These are phyloP conservation scores for Solanum clarkiae DNA, from an alignment of 257 asterid genomes.

Conservation along the genomic window DNA sequence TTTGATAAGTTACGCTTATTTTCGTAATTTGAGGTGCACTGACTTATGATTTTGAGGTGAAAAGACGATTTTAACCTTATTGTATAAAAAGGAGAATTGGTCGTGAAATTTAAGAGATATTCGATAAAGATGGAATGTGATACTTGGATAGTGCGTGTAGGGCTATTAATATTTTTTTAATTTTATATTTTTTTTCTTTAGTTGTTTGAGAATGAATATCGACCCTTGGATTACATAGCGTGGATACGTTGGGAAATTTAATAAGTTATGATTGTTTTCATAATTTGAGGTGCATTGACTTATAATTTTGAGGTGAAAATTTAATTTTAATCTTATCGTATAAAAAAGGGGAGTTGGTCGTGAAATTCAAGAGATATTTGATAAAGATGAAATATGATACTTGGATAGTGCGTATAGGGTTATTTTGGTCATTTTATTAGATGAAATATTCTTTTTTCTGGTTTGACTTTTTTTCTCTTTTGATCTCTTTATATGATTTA, in stretches of 20 bases:
- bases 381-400: conserved; percentile 16
- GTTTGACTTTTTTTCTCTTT: not conserved
- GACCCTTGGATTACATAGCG: not conserved
- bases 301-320: conserved; percentile 13
- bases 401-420: conserved; percentile 14
- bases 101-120: conserved; percentile 27
- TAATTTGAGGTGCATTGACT: not conserved
- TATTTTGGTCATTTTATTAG: not conserved
- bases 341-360: conserved; percentile 31
- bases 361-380: conserved; percentile 21
- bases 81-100: conserved; percentile 26
- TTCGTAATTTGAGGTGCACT: not conserved
- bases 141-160: conserved; percentile 10
- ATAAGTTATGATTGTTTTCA: conserved; percentile 2
- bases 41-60: not conserved
- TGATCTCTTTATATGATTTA: not conserved
- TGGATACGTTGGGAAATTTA: conserved; percentile 25
- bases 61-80: conserved; percentile 42
- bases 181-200: too few species aligned
- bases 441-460: not conserved
- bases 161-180: not conserved
- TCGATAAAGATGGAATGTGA: conserved; percentile 14
- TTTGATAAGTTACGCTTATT: not conserved
- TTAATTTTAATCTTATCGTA: conserved; percentile 29
- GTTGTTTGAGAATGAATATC: too few species aligned